phyloP scores from a whole-genome alignment of 2,329 filamentous ascomycete species.

The Colletotrichum lupini region DNA sequence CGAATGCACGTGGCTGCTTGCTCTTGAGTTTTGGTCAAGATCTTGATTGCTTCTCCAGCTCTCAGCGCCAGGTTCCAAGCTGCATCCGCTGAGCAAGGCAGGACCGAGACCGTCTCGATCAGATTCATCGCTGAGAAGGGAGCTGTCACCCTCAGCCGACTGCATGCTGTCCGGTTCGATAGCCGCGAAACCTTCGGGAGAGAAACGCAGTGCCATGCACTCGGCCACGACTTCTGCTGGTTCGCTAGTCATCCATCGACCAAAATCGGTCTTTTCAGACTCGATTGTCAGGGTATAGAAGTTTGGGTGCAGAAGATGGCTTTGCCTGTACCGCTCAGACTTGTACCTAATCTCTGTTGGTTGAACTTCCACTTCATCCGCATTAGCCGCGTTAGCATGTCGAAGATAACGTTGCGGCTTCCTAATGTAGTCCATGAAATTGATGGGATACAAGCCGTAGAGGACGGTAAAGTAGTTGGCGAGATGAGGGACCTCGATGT shows the following conservation, averaged over 20 bases:
- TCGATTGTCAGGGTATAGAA: constrained; percentile 85
- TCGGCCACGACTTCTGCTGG: constrained; percentile 83
- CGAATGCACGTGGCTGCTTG: constrained; percentile 51
- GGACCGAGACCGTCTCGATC: constrained; percentile 49
- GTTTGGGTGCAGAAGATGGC: constrained; percentile 84
- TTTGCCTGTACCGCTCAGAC: constrained; percentile 78
- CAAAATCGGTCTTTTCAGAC: constrained; percentile 80
- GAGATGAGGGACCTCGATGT: constrained; percentile 73
- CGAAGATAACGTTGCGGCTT: constrained; percentile 84
- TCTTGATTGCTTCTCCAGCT: constrained; percentile 66
- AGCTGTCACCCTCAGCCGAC: constrained; percentile 38
- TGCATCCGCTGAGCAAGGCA: constrained; percentile 53
- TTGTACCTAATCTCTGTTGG: constrained; percentile 80
- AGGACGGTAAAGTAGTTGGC: constrained; percentile 83
- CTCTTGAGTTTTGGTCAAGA: constrained; percentile 57
- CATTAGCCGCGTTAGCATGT: constrained; percentile 75
- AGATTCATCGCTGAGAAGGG: constrained; percentile 41
- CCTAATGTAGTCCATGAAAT: constrained; percentile 87
- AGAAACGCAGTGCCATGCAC: constrained; percentile 75
- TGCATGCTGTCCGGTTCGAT: constrained; percentile 10
- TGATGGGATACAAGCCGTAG: constrained; percentile 86
- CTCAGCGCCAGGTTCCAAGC: constrained; percentile 48
- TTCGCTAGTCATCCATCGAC: constrained; percentile 83
- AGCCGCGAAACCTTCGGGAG: constrained; percentile 39
- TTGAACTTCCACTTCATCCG: constrained; percentile 81